A percentile compares a stretch with the other conserved stretches of the same genome.
Conservation (phyloP, 805 yeast species). For the Saccharomycopsis lassenensis region DNA sequence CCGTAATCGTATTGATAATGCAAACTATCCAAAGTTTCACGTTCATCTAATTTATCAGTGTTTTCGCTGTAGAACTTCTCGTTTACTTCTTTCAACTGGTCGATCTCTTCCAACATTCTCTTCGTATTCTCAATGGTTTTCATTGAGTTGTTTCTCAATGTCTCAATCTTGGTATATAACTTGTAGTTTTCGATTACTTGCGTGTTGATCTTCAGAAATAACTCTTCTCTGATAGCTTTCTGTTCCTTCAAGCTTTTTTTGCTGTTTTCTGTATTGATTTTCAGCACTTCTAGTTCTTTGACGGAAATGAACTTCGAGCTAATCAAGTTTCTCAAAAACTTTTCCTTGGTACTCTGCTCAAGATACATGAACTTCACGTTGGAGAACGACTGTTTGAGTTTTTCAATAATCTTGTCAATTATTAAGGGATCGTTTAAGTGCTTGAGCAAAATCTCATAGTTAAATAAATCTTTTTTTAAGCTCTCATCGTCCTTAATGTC, state of each 20-base stretch:
- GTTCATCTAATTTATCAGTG: constrained; percentile 3
- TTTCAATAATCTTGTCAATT: constrained; percentile 9
- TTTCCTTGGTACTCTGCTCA: constrained; percentile 17
- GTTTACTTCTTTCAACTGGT: constrained; percentile 13
- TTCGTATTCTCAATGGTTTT: constrained; percentile 3
- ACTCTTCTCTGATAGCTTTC: constrained; percentile 10
- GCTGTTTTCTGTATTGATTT: constrained; percentile 1
- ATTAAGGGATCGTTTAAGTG: constrained; percentile 10
- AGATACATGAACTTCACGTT: constrained; percentile 17
- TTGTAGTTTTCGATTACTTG: constrained; percentile 1
- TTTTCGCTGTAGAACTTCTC: neutral
- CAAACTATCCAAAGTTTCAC: constrained; percentile 7
- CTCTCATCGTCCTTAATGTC: neutral
- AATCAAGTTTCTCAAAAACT: constrained; percentile 14
- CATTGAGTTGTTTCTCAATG: constrained; percentile 3
- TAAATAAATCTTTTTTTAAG: neutral
- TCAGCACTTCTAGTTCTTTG: constrained; percentile 9
- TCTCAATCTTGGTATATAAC: constrained; percentile 1
- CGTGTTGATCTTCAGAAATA: constrained; percentile 6
- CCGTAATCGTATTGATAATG: constrained; percentile 8
- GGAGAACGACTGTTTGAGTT: constrained; percentile 14
- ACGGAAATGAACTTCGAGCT: constrained; percentile 13
- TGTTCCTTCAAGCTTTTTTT: constrained; percentile 11
- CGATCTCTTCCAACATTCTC: constrained; percentile 10
- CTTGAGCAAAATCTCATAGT: constrained; percentile 5